Percentiles rank a stretch among this genome's conserved stretches.
Evolutionary conservation across 106 monocot species (phyloP).

Genomic region (Chionographis japonica): DNA sequence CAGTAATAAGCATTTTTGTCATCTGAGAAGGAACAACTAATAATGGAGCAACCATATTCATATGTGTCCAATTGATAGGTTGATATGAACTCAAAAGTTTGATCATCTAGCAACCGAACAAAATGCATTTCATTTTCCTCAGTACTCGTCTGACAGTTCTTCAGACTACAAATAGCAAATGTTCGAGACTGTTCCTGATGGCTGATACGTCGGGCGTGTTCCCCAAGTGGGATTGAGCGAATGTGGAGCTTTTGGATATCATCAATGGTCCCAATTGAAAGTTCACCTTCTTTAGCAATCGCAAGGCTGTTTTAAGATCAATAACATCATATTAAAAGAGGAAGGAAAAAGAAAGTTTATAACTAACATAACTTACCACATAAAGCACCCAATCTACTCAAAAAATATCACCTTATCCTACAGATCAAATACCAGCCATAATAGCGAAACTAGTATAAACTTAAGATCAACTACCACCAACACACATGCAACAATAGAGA

Average conservation of each 20-base stretch:
- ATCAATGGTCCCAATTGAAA: slow-evolving; percentile 97
- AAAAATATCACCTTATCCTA: no score
- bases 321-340: not conserved
- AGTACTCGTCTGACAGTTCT: slow-evolving; percentile 40
- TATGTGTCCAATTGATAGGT: slow-evolving; percentile 76
- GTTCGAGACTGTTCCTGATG: slow-evolving; percentile 95
- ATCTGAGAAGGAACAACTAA: slow-evolving; percentile 90
- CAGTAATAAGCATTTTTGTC: slow-evolving; percentile 84
- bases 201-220: slow-evolving; percentile 91
- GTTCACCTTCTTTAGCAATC: slow-evolving; percentile 99
- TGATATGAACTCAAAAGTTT: slow-evolving; percentile 87
- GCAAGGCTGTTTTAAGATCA: slow-evolving; percentile 56
- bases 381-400: no score
- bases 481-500: no score
- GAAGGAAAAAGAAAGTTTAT: no score
- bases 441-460: no score
- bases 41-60: slow-evolving; percentile 82
- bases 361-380: no score
- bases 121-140: slow-evolving; percentile 92
- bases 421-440: no score
- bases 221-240: slow-evolving; percentile 80
- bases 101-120: slow-evolving; percentile 87
- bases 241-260: slow-evolving; percentile 99
- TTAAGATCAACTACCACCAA: no score
- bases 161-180: slow-evolving; percentile 76